Conservation (phyloP, 768 basidiomycete genomes). For the Cyclocybe aegerita region DNA sequence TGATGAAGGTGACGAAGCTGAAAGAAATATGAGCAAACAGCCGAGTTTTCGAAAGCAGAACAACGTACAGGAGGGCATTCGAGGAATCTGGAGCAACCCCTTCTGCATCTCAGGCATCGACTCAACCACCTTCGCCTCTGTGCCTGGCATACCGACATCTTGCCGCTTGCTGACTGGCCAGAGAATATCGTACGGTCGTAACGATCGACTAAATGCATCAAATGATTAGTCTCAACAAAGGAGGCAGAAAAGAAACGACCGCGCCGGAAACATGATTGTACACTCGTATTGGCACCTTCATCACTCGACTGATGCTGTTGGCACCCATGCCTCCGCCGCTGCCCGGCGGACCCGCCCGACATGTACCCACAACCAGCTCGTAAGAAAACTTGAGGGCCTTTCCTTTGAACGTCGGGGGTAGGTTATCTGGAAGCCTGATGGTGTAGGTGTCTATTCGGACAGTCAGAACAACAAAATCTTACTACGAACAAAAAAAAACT, state of each 20-base stretch:
- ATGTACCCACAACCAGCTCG: conserved; percentile 86
- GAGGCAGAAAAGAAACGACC: conserved; percentile 26
- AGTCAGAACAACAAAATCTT: conserved; percentile 1
- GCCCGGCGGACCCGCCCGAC: conserved; percentile 50
- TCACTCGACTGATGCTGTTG: conserved; percentile 66
- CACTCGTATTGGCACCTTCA: conserved; percentile 89
- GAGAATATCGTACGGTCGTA: conserved; percentile 77
- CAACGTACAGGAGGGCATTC: conserved; percentile 24
- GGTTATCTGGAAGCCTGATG: conserved; percentile 67
- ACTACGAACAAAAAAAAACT: conserved; percentile 27
- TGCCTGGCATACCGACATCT: conserved; percentile 28
- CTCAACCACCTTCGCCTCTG: conserved; percentile 39
- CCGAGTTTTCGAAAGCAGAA: neutral
- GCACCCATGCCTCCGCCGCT: conserved; percentile 33
- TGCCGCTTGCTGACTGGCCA: conserved; percentile 65
- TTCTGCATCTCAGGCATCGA: conserved; percentile 16
- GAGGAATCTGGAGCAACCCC: conserved; percentile 13
- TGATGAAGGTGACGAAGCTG: conserved; percentile 7
- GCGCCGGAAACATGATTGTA: conserved; percentile 85
- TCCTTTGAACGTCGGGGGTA: conserved; percentile 92
- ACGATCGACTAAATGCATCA: conserved; percentile 47
- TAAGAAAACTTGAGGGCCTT: conserved; percentile 85
- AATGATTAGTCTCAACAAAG: neutral
- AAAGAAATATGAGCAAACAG: neutral
- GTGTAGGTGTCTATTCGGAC: conserved; percentile 72